These are phyloP conservation scores for Arabidopsis hybrid DNA, from an alignment of 441 rosid species.

Conservation along the genomic window DNA sequence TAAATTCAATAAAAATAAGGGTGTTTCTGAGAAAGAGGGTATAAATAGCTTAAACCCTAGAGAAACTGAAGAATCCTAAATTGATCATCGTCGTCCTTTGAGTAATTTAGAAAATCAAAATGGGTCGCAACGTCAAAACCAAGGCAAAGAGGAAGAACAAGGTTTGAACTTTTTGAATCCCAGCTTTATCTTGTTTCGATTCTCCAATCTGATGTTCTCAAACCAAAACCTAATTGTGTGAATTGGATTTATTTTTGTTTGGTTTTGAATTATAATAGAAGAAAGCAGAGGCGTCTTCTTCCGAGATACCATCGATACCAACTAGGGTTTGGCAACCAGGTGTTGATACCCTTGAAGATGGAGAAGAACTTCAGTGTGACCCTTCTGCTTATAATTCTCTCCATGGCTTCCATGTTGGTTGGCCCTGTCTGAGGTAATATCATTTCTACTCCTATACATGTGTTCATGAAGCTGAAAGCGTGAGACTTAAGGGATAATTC, in stretches of 20 bases:
- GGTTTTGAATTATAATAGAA: conserved; percentile 46
- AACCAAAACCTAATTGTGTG: not conserved
- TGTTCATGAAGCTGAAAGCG: conserved; percentile 5
- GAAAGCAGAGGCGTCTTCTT: conserved; percentile 66
- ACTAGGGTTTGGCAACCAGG: conserved; percentile 98
- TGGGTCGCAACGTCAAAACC: conserved; percentile 74
- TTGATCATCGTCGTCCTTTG: conserved; percentile 11
- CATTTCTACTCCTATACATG: no score
- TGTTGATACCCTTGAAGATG: conserved; percentile 93
- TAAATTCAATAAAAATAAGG: not conserved
- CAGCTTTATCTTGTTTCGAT: not conserved
- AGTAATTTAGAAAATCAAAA: conserved; percentile 27
- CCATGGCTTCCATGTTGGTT: conserved; percentile 87
- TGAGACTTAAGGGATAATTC: conserved; percentile 13
- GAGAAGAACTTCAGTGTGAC: conserved; percentile 96
- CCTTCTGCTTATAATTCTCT: conserved; percentile 91
- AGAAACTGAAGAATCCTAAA: conserved; percentile 15
- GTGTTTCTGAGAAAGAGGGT: conserved; percentile 8
- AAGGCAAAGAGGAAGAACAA: conserved; percentile 85
- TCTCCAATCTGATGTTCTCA: not conserved
- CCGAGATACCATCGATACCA: conserved; percentile 62
- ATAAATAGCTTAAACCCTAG: conserved; percentile 47
- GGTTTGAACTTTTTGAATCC: conserved; percentile 45
- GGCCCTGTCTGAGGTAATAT: conserved; percentile 92
- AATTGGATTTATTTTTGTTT: conserved; percentile 1